Conservation (phyloP, 1,139 yeast genomes). For the Blastobotrys elegans region DNA sequence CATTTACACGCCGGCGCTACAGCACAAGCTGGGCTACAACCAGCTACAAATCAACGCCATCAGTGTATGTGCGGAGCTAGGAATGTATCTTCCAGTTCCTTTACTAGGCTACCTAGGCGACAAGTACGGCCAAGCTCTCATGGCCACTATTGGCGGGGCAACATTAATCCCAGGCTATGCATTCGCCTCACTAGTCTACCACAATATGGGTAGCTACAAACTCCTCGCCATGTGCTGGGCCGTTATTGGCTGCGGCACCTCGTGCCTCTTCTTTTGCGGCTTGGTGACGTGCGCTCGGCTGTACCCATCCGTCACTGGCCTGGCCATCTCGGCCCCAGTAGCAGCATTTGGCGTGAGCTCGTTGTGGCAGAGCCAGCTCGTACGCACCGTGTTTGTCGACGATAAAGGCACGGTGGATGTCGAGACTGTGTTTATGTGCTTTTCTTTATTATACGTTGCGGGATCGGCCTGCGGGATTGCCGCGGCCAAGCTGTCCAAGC, state of each 20-base stretch:
- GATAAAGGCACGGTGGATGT: constrained; percentile 33
- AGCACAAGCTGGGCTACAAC: constrained; percentile 50
- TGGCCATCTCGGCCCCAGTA: constrained; percentile 85
- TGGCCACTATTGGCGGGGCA: constrained; percentile 58
- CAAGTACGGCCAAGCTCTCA: constrained; percentile 71
- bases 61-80: constrained; percentile 70
- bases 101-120: constrained; percentile 80
- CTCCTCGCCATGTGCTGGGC: constrained; percentile 36
- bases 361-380: constrained; percentile 42
- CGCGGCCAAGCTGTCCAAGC: constrained; percentile 26
- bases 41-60: constrained; percentile 73
- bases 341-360: constrained; percentile 82
- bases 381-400: constrained; percentile 36
- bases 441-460: constrained; percentile 43
- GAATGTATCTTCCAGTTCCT: constrained; percentile 84
- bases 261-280: constrained; percentile 72
- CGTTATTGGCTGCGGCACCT: constrained; percentile 75
- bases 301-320: constrained; percentile 66
- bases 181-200: constrained; percentile 38
- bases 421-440: constrained; percentile 49
- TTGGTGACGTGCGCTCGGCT: constrained; percentile 80
- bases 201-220: constrained; percentile 16
- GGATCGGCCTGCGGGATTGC: constrained; percentile 27
- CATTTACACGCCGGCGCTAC: constrained; percentile 68
- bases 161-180: constrained; percentile 73